Evolutionary conservation across 495 filamentous ascomycete species (phyloP), one percentile per base, ranked within the genome.

Genomic region (Trichoderma parareesei): DNA sequence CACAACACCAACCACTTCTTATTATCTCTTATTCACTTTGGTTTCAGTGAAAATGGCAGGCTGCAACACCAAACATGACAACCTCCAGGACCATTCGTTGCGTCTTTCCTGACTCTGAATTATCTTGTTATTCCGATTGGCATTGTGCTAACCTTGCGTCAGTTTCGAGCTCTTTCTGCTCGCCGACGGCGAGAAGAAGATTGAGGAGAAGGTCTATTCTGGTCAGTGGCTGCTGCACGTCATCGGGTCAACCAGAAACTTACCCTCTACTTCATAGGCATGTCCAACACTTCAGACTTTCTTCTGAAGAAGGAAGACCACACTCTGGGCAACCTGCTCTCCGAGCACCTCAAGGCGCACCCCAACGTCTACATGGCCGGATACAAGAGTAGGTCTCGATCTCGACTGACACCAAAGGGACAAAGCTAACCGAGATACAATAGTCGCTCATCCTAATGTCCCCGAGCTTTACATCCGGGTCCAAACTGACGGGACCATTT

Each of bases 231-330:
- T 35, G n/a, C 13, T 14, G 44, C 46, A 49, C 38, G 61, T n/a
- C 20, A 18, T 11, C 10, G 20, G 27, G 6, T 5, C 27, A 57
- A 16, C 11, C n/a, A 13, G 27, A 61, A 64, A 67, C 20, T 9
- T 38, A 53, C 61, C 64, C 74, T 40, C 73, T 48, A 27, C 37
- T 27, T 48, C 46, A 14, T 62, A 96, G 93, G 93, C 67, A 89
- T 87, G 83, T 80, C 93, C 69, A 84, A 95, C 79, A 81, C 85
- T 69, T 88, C 92, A 18, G 88, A 96, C 73, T 98, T 99, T 79
- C 88, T 87, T 63, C 88, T 99, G 77, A 87, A 91, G 74, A 97
- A 96, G 76, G 95, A 99, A 73, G 95, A 99, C 72, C 94, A 98
- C 76, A 98, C 95, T 1, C 83, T 99, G 55, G 94, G 87, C 65